A percentile compares a stretch with the other conserved stretches of the same genome.
Evolutionary conservation across 2,329 filamentous ascomycete genomes (phyloP).

Genomic region (Ophiostoma quercus): DNA sequence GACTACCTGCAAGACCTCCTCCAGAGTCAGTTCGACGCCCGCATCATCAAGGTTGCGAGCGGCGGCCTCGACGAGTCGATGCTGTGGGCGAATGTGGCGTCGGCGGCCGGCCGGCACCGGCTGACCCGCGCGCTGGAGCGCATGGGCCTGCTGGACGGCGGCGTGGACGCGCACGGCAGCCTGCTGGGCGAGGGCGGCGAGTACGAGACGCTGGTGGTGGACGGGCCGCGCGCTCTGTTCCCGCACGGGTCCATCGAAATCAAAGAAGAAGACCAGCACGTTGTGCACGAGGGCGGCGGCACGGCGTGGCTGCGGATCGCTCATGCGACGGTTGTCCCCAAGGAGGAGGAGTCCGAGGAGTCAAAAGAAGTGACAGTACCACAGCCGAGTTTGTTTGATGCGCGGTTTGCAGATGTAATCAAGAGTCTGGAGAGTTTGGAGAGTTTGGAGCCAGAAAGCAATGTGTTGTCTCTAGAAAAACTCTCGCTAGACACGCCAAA

Average conservation of each 20-base stretch:
- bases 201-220: slow-evolving; percentile 86
- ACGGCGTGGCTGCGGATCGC: slow-evolving; percentile 65
- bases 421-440: background rate
- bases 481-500: background rate
- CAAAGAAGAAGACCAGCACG: slow-evolving; percentile 45
- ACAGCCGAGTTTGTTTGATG: slow-evolving; percentile 63
- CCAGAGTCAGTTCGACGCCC: slow-evolving; percentile 69
- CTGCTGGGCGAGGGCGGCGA: slow-evolving; percentile 90
- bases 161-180: slow-evolving; percentile 17
- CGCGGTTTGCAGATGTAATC: slow-evolving; percentile 48
- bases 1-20: slow-evolving; percentile 69
- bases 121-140: slow-evolving; percentile 53
- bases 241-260: slow-evolving; percentile 56
- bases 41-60: slow-evolving; percentile 91
- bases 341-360: slow-evolving; percentile 29
- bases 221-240: slow-evolving; percentile 71
- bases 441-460: background rate
- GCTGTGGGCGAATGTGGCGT: slow-evolving; percentile 75
- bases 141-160: slow-evolving; percentile 60
- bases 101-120: slow-evolving; percentile 43
- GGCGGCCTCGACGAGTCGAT: slow-evolving; percentile 77
- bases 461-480: background rate
- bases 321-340: slow-evolving; percentile 49
- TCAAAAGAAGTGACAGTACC: slow-evolving; percentile 37
- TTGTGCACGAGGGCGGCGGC: slow-evolving; percentile 67